Evolutionary conservation across 139 green algal species (phyloP), one percentile per base, ranked within the genome.

Genomic region (Chlorella sp.): DNA sequence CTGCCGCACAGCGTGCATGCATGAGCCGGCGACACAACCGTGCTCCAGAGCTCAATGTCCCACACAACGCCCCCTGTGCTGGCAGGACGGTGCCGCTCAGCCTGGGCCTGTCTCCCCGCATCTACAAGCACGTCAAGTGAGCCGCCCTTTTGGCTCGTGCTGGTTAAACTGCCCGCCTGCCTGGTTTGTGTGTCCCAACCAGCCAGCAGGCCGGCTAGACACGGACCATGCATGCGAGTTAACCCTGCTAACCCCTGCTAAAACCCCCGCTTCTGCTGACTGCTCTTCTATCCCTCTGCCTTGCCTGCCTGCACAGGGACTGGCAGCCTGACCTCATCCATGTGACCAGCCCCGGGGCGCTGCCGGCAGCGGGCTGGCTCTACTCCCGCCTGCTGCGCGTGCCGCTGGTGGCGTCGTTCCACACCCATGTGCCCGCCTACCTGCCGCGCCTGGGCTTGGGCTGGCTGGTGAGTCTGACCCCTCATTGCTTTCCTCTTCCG

Each of bases 341-440:
- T n/a, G 84, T 80, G 51, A 85, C 56, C 51, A 73, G 38, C 60
- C 84, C 84, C 40, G 84, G 84, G 32, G 43, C 81, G 8, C 81
- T 88, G 84, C 56, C 40, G 11, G 60, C 69, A 26, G 93, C 96
- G 19, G 94, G 94, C 56, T 92, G 95, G 43, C 85, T 98, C 51
- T 98, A 98, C 85, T 90, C 94, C 30, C 95, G 95, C 67, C 81
- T 98, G 73, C 89, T 99, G 40, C 87, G 87, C 48, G 87, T 96
- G 13, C 95, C 97, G 2, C 88, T 99, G 32, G 91, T 97, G 38
- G 89, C 98, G 54, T 96, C 92, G 13, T 99, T 99, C 89, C 97
- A 99, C 93, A 99, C 97, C 17, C 97, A 99, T 88, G 93, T 99
- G 48, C 97, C 97, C 22, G 90, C 96, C 83, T 98, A 98, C 92